Evolutionary conservation across 192 early-diverging fungal genomes (phyloP).

Genomic region (Coemansia sp.): DNA sequence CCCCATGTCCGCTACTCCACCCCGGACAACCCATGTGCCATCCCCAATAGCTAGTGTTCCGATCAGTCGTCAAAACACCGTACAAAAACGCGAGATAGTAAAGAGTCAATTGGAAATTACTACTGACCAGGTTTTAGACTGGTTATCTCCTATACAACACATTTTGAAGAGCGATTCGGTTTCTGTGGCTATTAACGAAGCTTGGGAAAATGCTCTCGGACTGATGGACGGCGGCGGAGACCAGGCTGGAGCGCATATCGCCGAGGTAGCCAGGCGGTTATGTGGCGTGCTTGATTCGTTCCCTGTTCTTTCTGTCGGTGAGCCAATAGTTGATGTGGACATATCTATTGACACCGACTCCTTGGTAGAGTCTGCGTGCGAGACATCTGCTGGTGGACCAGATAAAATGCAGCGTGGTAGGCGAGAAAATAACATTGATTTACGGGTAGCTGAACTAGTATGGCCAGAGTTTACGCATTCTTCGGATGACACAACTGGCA

Average conservation of each 20-base stretch:
- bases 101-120: constrained; percentile 1
- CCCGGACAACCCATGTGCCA: background rate
- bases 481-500: background rate
- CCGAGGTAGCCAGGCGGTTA: constrained; percentile 35
- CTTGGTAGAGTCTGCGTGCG: background rate
- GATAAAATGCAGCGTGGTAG: background rate
- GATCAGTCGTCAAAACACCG: background rate
- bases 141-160: constrained; percentile 4
- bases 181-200: constrained; percentile 1
- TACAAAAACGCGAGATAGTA: background rate
- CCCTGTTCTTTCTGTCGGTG: background rate
- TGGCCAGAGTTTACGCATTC: constrained; percentile 14
- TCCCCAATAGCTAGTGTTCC: background rate
- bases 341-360: background rate
- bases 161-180: background rate
- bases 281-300: constrained; percentile 17
- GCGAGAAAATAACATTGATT: constrained; percentile 7
- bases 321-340: no score
- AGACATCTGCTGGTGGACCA: background rate
- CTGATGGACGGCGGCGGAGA: constrained; percentile 34
- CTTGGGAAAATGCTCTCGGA: constrained; percentile 38
- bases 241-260: constrained; percentile 25
- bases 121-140: constrained; percentile 31
- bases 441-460: constrained; percentile 2
- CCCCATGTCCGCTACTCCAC: background rate